Base-by-base conservation (phyloP, 2,329 filamentous ascomycete species). In the Aureobasidium sp. region DNA sequence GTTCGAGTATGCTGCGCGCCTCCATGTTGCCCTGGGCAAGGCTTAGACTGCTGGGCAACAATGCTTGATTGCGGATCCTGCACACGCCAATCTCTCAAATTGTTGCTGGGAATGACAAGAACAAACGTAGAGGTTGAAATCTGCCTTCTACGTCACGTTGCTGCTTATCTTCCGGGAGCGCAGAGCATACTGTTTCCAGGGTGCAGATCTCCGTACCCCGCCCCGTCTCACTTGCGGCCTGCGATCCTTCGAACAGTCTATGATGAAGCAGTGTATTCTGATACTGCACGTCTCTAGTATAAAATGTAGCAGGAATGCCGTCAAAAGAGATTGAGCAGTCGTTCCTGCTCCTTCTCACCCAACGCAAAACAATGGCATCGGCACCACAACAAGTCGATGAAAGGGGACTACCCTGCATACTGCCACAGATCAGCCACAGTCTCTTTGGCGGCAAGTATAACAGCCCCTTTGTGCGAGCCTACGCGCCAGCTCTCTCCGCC, bases 391-490 rank as follows among this genome's bases (percentile, higher is more conserved):
- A 44, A 25, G 25, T 5, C 20, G 41, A 44, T 12, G 41, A 44
- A 5, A 44, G 41, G 20, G 41, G 20, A 44, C 14, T 52, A 7
- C 31, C 48, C 48, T 52, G 48, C 34, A 29, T 37, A 7, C 31
- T 52, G 29, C 48, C 31, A 12, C 48, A 52, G 11, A 52, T 52
- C 48, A 52, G n/a, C 34, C 48, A 52, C n/a, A 36, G 48, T 34
- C 48, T 52, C 9, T 52, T 52, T n/a, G 48, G 48, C 48, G 48
- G 48, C 34, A 52, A 52, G 29, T 52, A 52, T 29, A 52, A 52
- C 8, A 52, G 48, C 22, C 48, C 48, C 2, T 52, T 52, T n/a
- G n/a, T 37, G n/a, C 29, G 48, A 25, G 48, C 48, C 25, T 52
- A 52, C 48, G 7, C 48, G 11, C 48, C 48, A 22, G 15, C 48